Conservation (phyloP, 805 yeast genomes). For the Ogataea kodamae region DNA sequence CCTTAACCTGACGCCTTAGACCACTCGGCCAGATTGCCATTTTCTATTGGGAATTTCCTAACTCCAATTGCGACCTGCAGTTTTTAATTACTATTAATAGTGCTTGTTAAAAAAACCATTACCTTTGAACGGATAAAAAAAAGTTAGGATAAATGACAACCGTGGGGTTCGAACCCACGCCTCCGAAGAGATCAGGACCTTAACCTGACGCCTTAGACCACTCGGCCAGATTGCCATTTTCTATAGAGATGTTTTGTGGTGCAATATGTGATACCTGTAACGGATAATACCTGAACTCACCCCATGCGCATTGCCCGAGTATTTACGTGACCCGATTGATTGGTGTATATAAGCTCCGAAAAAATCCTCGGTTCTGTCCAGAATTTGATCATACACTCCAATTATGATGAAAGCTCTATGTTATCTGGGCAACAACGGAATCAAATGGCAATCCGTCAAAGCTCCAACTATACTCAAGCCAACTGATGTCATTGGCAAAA, state of each 20-base stretch:
- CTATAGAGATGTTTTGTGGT: conserved; percentile 1
- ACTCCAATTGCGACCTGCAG: no score
- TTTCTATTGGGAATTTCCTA: no score
- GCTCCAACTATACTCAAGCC: conserved; percentile 43
- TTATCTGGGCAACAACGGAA: conserved; percentile 42
- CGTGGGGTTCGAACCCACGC: conserved; percentile 88
- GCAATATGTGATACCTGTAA: no score
- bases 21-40: conserved; percentile 45
- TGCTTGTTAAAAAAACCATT: no score
- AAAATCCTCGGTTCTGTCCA: no score
- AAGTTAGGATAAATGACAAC: conserved; percentile 45
- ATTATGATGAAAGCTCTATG: conserved; percentile 48
- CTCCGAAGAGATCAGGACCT: conserved; percentile 79
- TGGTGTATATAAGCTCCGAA: no score
- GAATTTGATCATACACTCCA: no score
- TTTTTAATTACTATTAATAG: no score
- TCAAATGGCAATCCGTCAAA: conserved; percentile 36
- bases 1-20: conserved; percentile 45
- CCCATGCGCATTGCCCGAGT: no score
- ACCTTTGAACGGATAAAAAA: no score
- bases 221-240: conserved; percentile 42
- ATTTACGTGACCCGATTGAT: no score
- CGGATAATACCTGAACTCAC: no score
- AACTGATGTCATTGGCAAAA: conserved; percentile 55
- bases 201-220: conserved; percentile 42